Base-by-base conservation (phyloP, 192 early-diverging fungal genomes). In the Gonapodya prolifera region DNA sequence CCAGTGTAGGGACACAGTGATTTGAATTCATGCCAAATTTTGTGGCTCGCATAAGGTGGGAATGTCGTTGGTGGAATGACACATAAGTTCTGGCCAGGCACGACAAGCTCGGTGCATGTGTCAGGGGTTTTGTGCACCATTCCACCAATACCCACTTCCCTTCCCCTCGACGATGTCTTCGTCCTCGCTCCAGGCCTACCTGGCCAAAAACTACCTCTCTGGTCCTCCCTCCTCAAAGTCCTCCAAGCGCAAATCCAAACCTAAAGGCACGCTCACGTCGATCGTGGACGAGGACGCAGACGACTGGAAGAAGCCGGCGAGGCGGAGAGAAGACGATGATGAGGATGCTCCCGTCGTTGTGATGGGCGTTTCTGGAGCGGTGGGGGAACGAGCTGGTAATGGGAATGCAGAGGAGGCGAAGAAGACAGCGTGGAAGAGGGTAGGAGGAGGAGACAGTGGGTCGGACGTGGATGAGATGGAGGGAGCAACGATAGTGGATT, bases 251-350 rank as follows among this genome's bases (percentile, higher is more conserved):
- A 73, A 73, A 29, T 13, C 2, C 8, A 73, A 73, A 32, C 28
- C 32, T 8, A 32, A 18, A 18, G 71, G 71, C 71, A 13, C 71
- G 71, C 2, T 29, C 8, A 32, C 32, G 8, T 2, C 2, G 8
- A 73, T 73, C 71, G 71, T 73, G 2, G 71, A 73, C 31, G 71
- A 73, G 71, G 71, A 73, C 16, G 71, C 71, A 29, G 71, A 73
- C 71, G 71, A 73, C 31, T 73, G 71, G 71, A 73, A 73, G 31
- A 8, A 8, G 8, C 8, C 71, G 16, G 28, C 45, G 45, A 61
- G 45, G 71, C 71, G 71, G 8, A 29, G 31, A 16, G 28, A 73
- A 30, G 2, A 8, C 18, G 71, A 32, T 29, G 71, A 18, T 18
- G 71, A 32, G 32, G 8, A 8, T 16, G 8, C 71, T 16, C 8